Conservation (phyloP, 78 protist species). For the Polysphondylium violaceum region DNA sequence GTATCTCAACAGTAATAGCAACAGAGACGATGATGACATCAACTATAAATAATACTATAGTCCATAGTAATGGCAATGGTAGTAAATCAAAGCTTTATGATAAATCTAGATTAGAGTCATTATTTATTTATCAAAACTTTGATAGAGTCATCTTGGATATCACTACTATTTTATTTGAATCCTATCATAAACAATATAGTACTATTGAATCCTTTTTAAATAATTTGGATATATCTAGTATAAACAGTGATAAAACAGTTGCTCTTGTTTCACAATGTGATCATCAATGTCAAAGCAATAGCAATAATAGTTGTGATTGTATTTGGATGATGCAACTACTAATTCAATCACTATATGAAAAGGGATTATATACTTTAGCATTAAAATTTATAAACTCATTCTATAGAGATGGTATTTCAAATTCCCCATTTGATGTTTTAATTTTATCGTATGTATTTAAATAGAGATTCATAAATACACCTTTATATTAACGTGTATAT, state of each 20-base stretch:
- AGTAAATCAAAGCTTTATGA: not conserved
- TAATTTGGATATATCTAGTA: not conserved
- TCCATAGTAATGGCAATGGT: not conserved
- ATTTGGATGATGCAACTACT: constrained; percentile 59
- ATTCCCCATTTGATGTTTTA: constrained; percentile 48
- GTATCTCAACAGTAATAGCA: no score
- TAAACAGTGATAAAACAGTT: not conserved
- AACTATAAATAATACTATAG: not conserved
- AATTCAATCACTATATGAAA: constrained; percentile 56
- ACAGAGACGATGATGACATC: not conserved
- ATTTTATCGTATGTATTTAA: constrained; percentile 38
- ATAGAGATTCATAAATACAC: not conserved
- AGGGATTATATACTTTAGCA: constrained; percentile 21
- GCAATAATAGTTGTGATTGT: constrained; percentile 9
- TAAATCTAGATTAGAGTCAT: constrained; percentile 35
- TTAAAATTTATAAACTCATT: constrained; percentile 26
- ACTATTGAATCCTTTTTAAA: not conserved
- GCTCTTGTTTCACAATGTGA: constrained; percentile 8
- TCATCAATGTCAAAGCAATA: constrained; percentile 3
- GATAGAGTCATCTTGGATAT: constrained; percentile 19
- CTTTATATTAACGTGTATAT: not conserved
- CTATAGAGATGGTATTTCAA: constrained; percentile 23
- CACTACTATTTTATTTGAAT: not conserved
- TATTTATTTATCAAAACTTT: constrained; percentile 46
- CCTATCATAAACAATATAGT: not conserved